These are phyloP conservation scores for Phaeophleospora eucalypticola DNA, from an alignment of 2,329 filamentous ascomycete genomes.

Conservation along the genomic window DNA sequence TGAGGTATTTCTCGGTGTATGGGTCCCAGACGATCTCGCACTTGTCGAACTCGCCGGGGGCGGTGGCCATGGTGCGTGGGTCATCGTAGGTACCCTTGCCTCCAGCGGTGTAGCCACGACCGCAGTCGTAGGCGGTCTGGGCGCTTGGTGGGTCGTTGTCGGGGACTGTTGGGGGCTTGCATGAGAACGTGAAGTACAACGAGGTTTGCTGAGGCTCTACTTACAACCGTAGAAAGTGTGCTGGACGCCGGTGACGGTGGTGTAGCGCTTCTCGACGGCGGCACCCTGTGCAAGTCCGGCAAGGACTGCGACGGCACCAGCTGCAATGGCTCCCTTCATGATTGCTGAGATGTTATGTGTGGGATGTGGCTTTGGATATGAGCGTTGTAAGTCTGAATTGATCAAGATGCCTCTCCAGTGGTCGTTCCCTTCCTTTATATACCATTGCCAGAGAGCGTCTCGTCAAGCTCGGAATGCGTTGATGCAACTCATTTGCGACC, in stretches of 20 bases:
- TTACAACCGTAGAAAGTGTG: slow-evolving; percentile 28
- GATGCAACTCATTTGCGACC: too few species aligned
- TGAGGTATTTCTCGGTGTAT: slow-evolving; percentile 43
- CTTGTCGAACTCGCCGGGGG: slow-evolving; percentile 37
- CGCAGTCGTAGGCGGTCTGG: slow-evolving; percentile 27
- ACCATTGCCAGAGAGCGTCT: too few species aligned
- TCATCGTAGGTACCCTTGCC: slow-evolving; percentile 42
- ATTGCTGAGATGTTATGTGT: not conserved
- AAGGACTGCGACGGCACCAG: slow-evolving; percentile 4
- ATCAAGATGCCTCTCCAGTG: too few species aligned
- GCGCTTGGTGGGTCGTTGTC: slow-evolving; percentile 28
- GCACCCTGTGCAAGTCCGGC: slow-evolving; percentile 6
- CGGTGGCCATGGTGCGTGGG: slow-evolving; percentile 44
- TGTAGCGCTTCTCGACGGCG: slow-evolving; percentile 11
- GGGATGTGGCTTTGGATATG: not conserved
- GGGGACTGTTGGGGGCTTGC: slow-evolving; percentile 9
- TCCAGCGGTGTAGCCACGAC: slow-evolving; percentile 34
- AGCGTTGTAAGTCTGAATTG: not conserved
- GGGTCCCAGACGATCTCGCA: slow-evolving; percentile 48
- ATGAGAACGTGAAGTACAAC: not conserved
- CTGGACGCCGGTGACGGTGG: slow-evolving; percentile 9
- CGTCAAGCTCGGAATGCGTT: too few species aligned
- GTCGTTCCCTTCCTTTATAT: too few species aligned
- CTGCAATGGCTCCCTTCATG: not conserved
- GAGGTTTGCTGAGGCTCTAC: not conserved